Conservation (phyloP, 805 yeast genomes). For the Saccharomycopsis lassenensis region DNA sequence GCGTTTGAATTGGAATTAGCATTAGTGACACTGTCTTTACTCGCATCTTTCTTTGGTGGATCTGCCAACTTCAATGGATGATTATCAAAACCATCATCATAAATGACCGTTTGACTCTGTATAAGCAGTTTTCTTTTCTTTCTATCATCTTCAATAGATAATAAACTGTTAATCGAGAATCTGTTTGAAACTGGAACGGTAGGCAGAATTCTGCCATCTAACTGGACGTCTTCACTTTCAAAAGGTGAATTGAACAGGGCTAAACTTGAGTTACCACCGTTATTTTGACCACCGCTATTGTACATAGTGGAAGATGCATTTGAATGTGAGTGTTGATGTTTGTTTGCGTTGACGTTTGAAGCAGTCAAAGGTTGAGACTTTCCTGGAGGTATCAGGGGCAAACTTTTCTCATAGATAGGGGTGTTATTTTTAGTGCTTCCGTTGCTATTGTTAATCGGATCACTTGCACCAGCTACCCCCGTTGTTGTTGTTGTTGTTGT, state of each 20-base stretch:
- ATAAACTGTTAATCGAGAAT: conserved; percentile 1
- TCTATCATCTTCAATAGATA: no score
- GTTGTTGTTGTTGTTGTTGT: conserved; percentile 1
- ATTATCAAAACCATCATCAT: no score
- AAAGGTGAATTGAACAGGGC: conserved; percentile 14
- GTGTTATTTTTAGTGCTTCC: conserved; percentile 4
- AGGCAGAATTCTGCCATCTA: conserved; percentile 7
- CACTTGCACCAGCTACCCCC: conserved; percentile 1
- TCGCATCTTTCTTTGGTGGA: conserved; percentile 9
- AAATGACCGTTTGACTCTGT: no score
- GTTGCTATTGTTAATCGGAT: not conserved
- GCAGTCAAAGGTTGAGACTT: not conserved
- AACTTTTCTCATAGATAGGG: conserved; percentile 16
- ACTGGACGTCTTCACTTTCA: conserved; percentile 14
- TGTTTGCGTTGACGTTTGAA: not conserved
- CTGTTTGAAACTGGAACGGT: conserved; percentile 2
- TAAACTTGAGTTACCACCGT: conserved; percentile 3
- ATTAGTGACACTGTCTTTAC: no score
- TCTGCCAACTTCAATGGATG: conserved; percentile 3
- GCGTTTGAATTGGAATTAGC: not conserved
- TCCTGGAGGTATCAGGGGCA: conserved; percentile 15
- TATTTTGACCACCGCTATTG: no score
- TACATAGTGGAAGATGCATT: no score
- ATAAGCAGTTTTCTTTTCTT: no score
- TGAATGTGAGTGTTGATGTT: not conserved